Evolutionary conservation across 495 filamentous ascomycete species (phyloP).

Genomic region (Penicillium taxi): DNA sequence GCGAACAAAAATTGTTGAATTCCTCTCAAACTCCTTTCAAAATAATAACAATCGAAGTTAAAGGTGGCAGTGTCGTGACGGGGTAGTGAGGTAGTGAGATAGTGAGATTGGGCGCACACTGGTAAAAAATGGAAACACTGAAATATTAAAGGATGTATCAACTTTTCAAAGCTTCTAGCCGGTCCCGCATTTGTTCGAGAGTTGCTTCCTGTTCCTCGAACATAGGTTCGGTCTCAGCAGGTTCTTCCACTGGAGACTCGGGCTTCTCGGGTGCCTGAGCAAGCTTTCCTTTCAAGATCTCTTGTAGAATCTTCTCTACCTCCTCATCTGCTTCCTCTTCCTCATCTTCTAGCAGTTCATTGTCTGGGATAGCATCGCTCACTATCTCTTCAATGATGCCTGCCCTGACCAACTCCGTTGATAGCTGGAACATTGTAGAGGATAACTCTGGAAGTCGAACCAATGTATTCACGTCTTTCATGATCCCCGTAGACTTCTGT

Average conservation of each 20-base stretch:
- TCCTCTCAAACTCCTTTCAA: slow-evolving; percentile 13
- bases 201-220: slow-evolving; percentile 81
- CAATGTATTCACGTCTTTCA: slow-evolving; percentile 91
- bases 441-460: slow-evolving; percentile 79
- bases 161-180: slow-evolving; percentile 87
- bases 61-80: not conserved
- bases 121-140: not conserved
- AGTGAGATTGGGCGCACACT: no score
- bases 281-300: slow-evolving; percentile 77
- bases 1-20: slow-evolving; percentile 11
- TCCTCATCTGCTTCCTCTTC: slow-evolving; percentile 84
- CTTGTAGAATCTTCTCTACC: slow-evolving; percentile 86
- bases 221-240: slow-evolving; percentile 44
- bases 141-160: slow-evolving; percentile 28
- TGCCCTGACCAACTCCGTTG: slow-evolving; percentile 79
- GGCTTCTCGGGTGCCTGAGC: slow-evolving; percentile 52
- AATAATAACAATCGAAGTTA: slow-evolving; percentile 3
- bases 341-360: slow-evolving; percentile 64
- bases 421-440: slow-evolving; percentile 83
- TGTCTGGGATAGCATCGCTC: slow-evolving; percentile 71
- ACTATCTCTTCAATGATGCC: slow-evolving; percentile 99
- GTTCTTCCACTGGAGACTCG: slow-evolving; percentile 47
- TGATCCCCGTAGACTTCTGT: slow-evolving; percentile 76
- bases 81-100: no score
- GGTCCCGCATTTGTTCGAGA: slow-evolving; percentile 86